phyloP scores from a whole-genome alignment of 768 basidiomycete species.

The Coprinopsis marcescibilis region DNA sequence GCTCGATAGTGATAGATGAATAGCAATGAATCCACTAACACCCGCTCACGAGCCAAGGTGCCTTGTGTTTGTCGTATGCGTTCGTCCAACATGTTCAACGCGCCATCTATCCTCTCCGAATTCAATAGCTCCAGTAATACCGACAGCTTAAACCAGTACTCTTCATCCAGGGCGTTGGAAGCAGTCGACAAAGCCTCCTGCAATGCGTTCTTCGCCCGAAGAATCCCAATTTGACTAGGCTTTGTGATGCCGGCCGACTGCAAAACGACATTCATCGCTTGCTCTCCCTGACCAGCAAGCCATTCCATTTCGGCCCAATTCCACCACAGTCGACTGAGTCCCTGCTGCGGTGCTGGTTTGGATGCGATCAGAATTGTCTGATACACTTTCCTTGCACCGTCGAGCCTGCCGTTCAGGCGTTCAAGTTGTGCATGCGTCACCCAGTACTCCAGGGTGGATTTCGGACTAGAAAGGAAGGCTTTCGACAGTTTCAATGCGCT shows the following conservation, averaged over 20 bases:
- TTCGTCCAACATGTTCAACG: conserved; percentile 37
- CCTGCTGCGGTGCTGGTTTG: conserved; percentile 28
- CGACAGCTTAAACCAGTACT: conserved; percentile 60
- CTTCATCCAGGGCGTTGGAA: conserved; percentile 21
- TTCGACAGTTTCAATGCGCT: conserved; percentile 73
- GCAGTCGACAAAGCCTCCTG: conserved; percentile 40
- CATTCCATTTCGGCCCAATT: conserved; percentile 86
- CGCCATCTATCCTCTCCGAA: conserved; percentile 31
- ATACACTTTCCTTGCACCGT: conserved; percentile 77
- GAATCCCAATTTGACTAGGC: conserved; percentile 42
- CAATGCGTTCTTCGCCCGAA: conserved; percentile 60
- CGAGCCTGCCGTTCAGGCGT: conserved; percentile 51
- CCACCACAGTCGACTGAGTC: conserved; percentile 59
- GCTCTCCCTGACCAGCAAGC: conserved; percentile 46
- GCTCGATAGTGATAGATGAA: conserved; percentile 57
- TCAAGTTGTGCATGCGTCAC: conserved; percentile 73
- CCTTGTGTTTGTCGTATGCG: conserved; percentile 19
- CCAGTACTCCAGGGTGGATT: conserved; percentile 63
- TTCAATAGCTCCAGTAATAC: conserved; percentile 62
- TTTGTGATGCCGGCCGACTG: conserved; percentile 50
- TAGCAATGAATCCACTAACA: conserved; percentile 48
- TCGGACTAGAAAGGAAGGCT: conserved; percentile 46
- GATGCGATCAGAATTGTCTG: conserved; percentile 55
- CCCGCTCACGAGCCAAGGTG: conserved; percentile 41
- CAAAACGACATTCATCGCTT: conserved; percentile 48